These are phyloP conservation scores for Botrytis elliptica DNA, from an alignment of 2,329 filamentous ascomycete genomes.

Conservation along the genomic window DNA sequence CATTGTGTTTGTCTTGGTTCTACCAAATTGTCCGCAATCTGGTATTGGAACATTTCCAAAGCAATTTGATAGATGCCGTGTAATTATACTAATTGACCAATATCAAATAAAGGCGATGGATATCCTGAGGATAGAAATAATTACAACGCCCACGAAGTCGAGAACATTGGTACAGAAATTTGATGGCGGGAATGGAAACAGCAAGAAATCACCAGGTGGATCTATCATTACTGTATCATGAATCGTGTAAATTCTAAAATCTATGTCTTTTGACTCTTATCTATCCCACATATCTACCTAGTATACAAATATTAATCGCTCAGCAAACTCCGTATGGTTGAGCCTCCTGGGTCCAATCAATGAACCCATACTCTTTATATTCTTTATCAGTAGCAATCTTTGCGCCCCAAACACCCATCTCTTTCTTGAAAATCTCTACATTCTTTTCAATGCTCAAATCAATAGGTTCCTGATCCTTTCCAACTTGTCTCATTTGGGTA, in stretches of 20 bases:
- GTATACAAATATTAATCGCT: not conserved
- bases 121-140: not conserved
- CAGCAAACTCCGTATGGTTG: conserved; percentile 26
- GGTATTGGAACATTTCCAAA: not conserved
- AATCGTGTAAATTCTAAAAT: not conserved
- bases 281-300: not conserved
- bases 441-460: conserved; percentile 51
- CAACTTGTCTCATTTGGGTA: conserved; percentile 44
- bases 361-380: conserved; percentile 45
- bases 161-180: not conserved
- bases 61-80: not conserved
- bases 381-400: conserved; percentile 43
- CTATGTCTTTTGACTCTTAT: not conserved
- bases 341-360: conserved; percentile 40
- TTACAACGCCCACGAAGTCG: not conserved
- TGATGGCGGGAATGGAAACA: not conserved
- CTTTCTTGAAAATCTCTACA: conserved; percentile 47
- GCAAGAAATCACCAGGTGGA: too few relatives aligned
- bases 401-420: conserved; percentile 46
- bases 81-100: not conserved
- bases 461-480: conserved; percentile 53
- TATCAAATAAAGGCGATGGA: not conserved
- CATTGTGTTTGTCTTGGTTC: not conserved
- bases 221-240: conserved; percentile 12
- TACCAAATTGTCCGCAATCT: too few relatives aligned